These are phyloP conservation scores for Sporodiniella umbellata DNA, from an alignment of 371 early-diverging fungal genomes.

Conservation along the genomic window DNA sequence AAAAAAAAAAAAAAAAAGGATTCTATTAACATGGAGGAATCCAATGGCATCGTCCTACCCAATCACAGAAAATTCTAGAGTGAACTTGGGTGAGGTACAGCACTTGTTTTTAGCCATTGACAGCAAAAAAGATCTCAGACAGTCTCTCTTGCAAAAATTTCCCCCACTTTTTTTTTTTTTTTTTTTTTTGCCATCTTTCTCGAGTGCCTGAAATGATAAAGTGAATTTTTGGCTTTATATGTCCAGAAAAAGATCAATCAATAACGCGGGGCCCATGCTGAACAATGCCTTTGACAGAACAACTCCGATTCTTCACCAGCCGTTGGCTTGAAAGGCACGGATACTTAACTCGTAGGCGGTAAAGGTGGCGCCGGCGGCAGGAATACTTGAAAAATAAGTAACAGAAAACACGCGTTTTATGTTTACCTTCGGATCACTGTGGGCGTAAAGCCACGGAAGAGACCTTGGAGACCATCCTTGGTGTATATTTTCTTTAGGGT, in stretches of 20 bases:
- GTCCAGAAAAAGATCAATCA: too few species aligned
- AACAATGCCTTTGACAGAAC: constrained; percentile 20
- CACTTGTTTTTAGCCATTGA: too few species aligned
- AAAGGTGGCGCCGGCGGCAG: constrained; percentile 78
- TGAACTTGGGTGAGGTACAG: too few species aligned
- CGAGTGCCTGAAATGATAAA: too few species aligned
- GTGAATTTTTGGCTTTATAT: too few species aligned
- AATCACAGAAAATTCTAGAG: too few species aligned
- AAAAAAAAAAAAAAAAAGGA: too few species aligned
- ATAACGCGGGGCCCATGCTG: too few species aligned
- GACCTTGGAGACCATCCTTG: constrained; percentile 51
- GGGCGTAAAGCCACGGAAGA: constrained; percentile 66
- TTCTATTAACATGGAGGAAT: too few species aligned
- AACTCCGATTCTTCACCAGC: constrained; percentile 24
- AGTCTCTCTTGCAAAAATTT: too few species aligned
- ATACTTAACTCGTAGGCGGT: constrained; percentile 73
- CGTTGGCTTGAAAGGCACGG: constrained; percentile 36
- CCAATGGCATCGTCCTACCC: too few species aligned
- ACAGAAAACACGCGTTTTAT: not conserved
- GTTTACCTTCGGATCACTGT: constrained; percentile 43
- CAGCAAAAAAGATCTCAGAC: too few species aligned
- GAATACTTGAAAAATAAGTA: constrained; percentile 42
- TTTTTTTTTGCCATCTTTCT: not conserved
- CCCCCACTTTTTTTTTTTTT: not conserved
- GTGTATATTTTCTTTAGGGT: constrained; percentile 51